Percentiles rank a stretch among this genome's conserved stretches.
phyloP scores from a whole-genome alignment of 2,329 filamentous ascomycete genomes.

The Phoma herbarum region DNA sequence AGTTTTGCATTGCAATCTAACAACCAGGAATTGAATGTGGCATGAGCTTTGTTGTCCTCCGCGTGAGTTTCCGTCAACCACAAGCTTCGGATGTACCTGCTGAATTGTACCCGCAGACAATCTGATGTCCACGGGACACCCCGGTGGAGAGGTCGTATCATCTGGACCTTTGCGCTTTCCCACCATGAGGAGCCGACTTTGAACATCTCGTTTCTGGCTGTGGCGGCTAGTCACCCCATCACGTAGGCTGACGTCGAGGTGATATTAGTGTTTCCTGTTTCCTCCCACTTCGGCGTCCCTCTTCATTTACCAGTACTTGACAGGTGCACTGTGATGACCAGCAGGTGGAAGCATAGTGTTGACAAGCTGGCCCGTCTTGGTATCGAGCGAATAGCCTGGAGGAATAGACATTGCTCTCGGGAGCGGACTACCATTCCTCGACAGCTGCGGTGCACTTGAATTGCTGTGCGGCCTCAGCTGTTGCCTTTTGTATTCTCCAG shows the following conservation, averaged over 20 bases:
- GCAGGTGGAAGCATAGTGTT: conserved; percentile 20
- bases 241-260: background rate
- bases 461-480: conserved; percentile 15
- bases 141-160: background rate
- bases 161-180: background rate
- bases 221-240: background rate
- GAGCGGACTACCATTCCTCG: conserved; percentile 10
- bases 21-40: background rate
- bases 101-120: background rate
- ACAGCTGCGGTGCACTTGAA: conserved; percentile 13
- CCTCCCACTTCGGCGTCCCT: background rate
- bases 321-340: conserved; percentile 22
- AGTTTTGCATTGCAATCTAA: background rate
- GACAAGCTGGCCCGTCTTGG: conserved; percentile 20
- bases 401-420: conserved; percentile 19
- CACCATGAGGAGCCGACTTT: too few relatives aligned
- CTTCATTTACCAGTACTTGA: conserved; percentile 22
- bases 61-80: background rate
- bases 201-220: background rate
- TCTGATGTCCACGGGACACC: background rate
- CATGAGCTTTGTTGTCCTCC: background rate
- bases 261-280: background rate
- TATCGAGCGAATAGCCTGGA: conserved; percentile 20
- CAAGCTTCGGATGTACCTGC: background rate
- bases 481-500: conserved; percentile 9